Conservation (phyloP, 345 rosid genomes). For the Kandelia obovata region DNA sequence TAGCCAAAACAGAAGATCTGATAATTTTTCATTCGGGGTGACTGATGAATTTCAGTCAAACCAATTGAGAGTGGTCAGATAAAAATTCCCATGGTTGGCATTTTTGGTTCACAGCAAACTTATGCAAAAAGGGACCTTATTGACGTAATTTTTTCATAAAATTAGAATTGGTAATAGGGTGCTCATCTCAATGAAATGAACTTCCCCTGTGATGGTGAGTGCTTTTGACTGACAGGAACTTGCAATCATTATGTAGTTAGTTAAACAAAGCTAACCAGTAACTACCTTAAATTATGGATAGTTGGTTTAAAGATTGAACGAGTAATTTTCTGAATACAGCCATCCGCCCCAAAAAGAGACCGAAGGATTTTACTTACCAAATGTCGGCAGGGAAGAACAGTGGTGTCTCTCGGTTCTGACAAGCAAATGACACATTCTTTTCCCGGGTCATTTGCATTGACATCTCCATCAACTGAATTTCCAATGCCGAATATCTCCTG, state of each 20-base stretch:
- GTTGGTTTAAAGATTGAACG: neutral
- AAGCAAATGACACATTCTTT: slow-evolving; percentile 97
- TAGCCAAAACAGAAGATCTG: neutral
- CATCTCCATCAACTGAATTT: slow-evolving; percentile 71
- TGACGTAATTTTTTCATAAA: no score
- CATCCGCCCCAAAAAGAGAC: neutral
- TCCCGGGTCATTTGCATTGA: slow-evolving; percentile 75
- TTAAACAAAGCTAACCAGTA: neutral
- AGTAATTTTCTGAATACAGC: neutral
- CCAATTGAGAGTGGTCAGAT: neutral
- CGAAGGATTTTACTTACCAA: slow-evolving; percentile 51
- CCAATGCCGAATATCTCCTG: slow-evolving; percentile 98
- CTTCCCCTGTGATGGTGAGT: neutral
- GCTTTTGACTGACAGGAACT: neutral
- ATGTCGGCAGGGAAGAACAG: slow-evolving; percentile 98
- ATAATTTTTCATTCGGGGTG: neutral
- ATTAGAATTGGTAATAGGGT: neutral
- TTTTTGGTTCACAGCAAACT: neutral
- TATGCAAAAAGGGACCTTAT: neutral
- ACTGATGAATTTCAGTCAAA: neutral
- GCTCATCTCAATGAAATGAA: neutral
- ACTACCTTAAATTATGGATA: neutral
- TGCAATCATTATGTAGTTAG: neutral
- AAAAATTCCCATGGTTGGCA: neutral
- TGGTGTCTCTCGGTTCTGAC: slow-evolving; percentile 86